Evolutionary conservation across 345 rosid genomes (phyloP).

Genomic region (Arabidopsis suecica): DNA sequence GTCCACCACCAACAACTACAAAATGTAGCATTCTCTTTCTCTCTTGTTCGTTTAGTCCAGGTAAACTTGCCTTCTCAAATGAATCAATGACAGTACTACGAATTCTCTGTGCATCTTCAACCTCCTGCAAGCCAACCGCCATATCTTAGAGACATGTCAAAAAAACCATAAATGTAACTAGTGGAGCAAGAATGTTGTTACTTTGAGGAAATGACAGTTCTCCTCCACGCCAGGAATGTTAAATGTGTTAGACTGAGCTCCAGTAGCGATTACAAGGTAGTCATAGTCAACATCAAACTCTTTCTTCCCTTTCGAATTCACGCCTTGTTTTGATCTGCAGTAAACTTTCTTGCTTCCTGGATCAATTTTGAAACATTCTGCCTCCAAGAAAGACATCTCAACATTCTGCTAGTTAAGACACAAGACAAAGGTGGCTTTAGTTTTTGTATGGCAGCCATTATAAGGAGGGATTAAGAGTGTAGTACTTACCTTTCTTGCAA

Average conservation of each 20-base stretch:
- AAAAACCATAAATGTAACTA: neutral
- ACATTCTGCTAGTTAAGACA: conserved; percentile 52
- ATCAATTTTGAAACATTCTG: conserved; percentile 84
- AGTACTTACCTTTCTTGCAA: conserved; percentile 70
- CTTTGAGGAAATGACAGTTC: conserved; percentile 87
- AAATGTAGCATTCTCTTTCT: conserved; percentile 86
- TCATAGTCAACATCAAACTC: conserved; percentile 77
- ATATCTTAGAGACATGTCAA: neutral
- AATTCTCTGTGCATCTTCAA: conserved; percentile 93
- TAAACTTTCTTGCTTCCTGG: conserved; percentile 68
- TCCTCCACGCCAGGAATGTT: conserved; percentile 87
- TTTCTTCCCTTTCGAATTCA: conserved; percentile 54
- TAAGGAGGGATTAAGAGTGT: neutral
- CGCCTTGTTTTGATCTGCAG: conserved; percentile 55
- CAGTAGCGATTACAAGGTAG: conserved; percentile 86
- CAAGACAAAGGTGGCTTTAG: conserved; percentile 6
- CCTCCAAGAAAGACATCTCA: conserved; percentile 64
- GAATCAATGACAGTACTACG: conserved; percentile 76
- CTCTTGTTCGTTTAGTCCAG: conserved; percentile 79
- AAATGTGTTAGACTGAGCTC: conserved; percentile 83
- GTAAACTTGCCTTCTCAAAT: conserved; percentile 90
- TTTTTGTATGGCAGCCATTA: neutral
- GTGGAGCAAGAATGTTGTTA: conserved; percentile 36
- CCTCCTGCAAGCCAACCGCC: conserved; percentile 59
- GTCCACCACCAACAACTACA: conserved; percentile 97